Evolutionary conservation across 2,329 filamentous ascomycete species (phyloP).

Genomic region (Alternaria sp.): DNA sequence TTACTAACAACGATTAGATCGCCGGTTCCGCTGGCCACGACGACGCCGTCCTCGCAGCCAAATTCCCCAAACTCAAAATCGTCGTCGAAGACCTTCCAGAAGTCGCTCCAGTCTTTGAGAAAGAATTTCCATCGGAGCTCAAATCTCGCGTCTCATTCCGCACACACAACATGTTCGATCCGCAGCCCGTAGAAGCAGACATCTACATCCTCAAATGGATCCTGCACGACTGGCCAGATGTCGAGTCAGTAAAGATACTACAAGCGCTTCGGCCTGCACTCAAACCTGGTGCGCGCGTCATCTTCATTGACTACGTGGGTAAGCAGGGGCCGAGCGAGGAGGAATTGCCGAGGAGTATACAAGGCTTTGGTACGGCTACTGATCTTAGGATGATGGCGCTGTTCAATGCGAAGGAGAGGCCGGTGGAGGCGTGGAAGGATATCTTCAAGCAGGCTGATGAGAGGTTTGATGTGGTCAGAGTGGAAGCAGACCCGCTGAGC

Average conservation of each 20-base stretch:
- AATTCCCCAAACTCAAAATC: conserved; percentile 37
- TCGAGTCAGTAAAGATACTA: conserved; percentile 45
- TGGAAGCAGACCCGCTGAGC: conserved; percentile 29
- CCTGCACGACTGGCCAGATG: conserved; percentile 66
- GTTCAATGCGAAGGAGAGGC: conserved; percentile 58
- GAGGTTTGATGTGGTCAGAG: conserved; percentile 50
- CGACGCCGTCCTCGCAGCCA: conserved; percentile 33
- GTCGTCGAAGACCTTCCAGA: conserved; percentile 41
- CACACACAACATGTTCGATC: conserved; percentile 64
- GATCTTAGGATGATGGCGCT: conserved; percentile 60
- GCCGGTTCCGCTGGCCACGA: conserved; percentile 42
- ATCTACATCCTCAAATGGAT: conserved; percentile 66
- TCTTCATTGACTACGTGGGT: conserved; percentile 49
- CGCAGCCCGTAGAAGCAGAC: conserved; percentile 60
- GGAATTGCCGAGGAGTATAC: conserved; percentile 31
- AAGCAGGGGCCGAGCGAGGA: conserved; percentile 36
- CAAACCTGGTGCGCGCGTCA: conserved; percentile 60
- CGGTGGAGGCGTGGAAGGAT: conserved; percentile 54
- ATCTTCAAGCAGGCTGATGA: conserved; percentile 56
- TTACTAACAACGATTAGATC: conserved; percentile 19
- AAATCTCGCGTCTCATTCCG: conserved; percentile 45
- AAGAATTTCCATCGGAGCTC: conserved; percentile 30
- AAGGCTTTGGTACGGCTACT: conserved; percentile 42
- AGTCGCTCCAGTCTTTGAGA: conserved; percentile 30
- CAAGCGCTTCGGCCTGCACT: conserved; percentile 61